Evolutionary conservation across 768 basidiomycete genomes (phyloP), one percentile per base, ranked within the genome.

Genomic region (Kwoniella dendrophila): DNA sequence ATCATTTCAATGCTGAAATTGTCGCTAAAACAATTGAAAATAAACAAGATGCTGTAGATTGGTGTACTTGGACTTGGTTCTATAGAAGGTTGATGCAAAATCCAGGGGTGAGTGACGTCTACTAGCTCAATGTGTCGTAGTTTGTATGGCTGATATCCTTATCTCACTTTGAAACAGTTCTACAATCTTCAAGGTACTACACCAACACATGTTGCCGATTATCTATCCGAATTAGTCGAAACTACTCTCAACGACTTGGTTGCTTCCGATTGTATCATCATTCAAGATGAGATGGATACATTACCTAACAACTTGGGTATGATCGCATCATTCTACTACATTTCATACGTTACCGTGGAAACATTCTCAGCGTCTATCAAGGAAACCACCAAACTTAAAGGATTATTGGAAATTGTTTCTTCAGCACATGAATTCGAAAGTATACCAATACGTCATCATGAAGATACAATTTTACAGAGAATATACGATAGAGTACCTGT

Each of bases 11-110:
- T 52, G 92, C 95, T 0, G 96, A 98, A 79, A 96, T 98, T 66
- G 94, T 94, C 8, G 93, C 97, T 41, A 95, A 93, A 60, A 98
- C 94, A 12, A 97, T 98, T 59, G 93, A 98, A 81, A 98, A 97
- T 80, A 99, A 99, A 82, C 95, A 99, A 79, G 92, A 96, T 76
- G 81, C 81, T 4, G 81, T 82, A 87, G 95, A 99, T 79, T 96
- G 96, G 76, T 82, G 96, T 71, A 99, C 96, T 0, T 99, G 96
- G 96, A 94, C 94, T 11, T 96, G 90, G 83, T 80, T 97, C 83
- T 98, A 98, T 80, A 86, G 95, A 45, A 86, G 96, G 14, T 90
- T 98, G 88, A 94, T 92, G 0, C 92, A 97, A 76, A 99, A 98
- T 64, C 93, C 95, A 18, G 77, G 77, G 45, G 76, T 72, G 50